phyloP scores from a whole-genome alignment of 176 grass and related monocot species.

The Oryza meyeriana region DNA sequence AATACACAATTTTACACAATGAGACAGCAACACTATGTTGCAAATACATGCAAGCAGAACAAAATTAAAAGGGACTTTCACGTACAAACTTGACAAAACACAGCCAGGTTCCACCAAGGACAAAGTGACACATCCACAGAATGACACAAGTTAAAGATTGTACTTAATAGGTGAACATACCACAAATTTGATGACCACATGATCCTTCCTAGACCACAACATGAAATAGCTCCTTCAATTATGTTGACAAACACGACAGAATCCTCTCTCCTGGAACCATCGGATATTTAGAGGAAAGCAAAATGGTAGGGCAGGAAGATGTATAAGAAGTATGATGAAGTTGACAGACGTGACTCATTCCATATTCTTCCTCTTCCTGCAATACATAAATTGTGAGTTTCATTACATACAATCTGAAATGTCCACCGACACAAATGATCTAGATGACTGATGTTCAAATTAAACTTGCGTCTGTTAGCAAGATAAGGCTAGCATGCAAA shows the following conservation, averaged over 20 bases:
- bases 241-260: neutral
- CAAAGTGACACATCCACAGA: too few relatives aligned
- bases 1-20: too few relatives aligned
- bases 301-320: neutral
- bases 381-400: conserved; percentile 5
- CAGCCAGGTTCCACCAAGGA: too few relatives aligned
- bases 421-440: neutral
- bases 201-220: neutral
- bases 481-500: neutral
- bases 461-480: conserved; percentile 4
- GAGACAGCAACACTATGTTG: too few relatives aligned
- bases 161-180: too few relatives aligned
- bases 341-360: neutral
- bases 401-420: too few relatives aligned
- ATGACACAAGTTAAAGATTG: too few relatives aligned
- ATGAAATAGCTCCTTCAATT: neutral
- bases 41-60: too few relatives aligned
- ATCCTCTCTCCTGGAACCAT: neutral
- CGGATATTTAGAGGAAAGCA: conserved; percentile 1
- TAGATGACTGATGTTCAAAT: neutral
- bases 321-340: neutral
- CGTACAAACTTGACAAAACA: too few relatives aligned
- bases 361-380: neutral
- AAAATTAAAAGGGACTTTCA: too few relatives aligned
- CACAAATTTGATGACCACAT: too few relatives aligned